A percentile compares a stretch with the other conserved stretches of the same genome.
Conservation (phyloP, 1,284 basidiomycete genomes). For the Cerioporus squamosus region DNA sequence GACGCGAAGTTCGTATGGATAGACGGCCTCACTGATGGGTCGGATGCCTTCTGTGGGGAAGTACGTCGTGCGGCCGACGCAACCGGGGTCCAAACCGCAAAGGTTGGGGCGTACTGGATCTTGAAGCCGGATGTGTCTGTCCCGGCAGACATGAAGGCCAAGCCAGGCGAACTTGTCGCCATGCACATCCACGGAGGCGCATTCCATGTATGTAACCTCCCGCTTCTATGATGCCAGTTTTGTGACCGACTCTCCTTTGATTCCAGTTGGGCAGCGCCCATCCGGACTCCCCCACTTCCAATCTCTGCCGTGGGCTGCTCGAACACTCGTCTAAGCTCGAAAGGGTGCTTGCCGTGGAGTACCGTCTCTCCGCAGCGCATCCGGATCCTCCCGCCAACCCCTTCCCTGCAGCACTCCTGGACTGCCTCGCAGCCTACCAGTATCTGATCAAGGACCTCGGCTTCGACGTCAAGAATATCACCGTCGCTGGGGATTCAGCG, state of each 20-base stretch:
- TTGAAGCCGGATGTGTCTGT: constrained; percentile 6
- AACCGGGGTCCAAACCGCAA: constrained; percentile 16
- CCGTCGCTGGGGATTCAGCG: constrained; percentile 73
- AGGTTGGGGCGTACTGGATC: constrained; percentile 26
- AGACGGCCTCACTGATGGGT: constrained; percentile 13
- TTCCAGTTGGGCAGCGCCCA: constrained; percentile 20
- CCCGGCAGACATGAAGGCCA: constrained; percentile 34
- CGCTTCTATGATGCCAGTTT: neutral
- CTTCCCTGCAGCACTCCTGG: constrained; percentile 51
- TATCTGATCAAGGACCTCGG: constrained; percentile 43
- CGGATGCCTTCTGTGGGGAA: constrained; percentile 22
- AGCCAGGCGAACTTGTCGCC: constrained; percentile 20
- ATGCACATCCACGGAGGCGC: constrained; percentile 23
- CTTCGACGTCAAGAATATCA: constrained; percentile 47
- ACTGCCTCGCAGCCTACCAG: constrained; percentile 43
- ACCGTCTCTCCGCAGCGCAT: constrained; percentile 26
- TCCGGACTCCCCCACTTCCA: constrained; percentile 8
- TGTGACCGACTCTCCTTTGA: neutral
- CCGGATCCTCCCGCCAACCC: constrained; percentile 32
- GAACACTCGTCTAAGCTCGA: constrained; percentile 13
- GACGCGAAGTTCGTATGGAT: constrained; percentile 25
- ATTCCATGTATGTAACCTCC: constrained; percentile 8
- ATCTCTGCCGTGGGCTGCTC: constrained; percentile 28
- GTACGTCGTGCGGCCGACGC: constrained; percentile 19
- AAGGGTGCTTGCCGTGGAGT: constrained; percentile 42